Percentiles rank a stretch among this genome's conserved stretches.
Conservation (phyloP, 768 basidiomycete genomes). For the Gautieria morchelliformis region DNA sequence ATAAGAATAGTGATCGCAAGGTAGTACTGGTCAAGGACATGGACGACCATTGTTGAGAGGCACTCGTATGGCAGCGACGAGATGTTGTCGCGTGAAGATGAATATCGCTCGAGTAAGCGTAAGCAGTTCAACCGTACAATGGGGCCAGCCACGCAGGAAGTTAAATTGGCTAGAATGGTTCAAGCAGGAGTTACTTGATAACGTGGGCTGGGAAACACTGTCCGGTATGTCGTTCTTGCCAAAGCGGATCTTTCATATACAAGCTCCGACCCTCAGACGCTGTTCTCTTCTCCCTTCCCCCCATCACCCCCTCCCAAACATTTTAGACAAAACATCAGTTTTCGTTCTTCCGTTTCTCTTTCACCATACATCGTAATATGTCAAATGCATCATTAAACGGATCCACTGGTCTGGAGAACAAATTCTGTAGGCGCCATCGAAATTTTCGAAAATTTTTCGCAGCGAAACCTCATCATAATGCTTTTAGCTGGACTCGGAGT, state of each 20-base stretch:
- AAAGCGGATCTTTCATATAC: conserved; percentile 2
- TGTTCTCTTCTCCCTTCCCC: not conserved
- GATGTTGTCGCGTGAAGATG: too few species aligned
- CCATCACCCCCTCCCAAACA: not conserved
- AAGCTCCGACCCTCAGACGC: conserved; percentile 7
- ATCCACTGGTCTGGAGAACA: conserved; percentile 58
- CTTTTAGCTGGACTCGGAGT: conserved; percentile 63
- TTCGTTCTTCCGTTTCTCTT: conserved; percentile 7
- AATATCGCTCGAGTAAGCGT: too few species aligned
- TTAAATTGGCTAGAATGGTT: not conserved
- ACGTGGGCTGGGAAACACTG: not conserved
- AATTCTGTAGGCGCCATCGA: conserved; percentile 47
- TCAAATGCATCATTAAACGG: conserved; percentile 88
- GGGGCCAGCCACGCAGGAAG: too few species aligned
- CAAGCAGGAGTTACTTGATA: too few species aligned
- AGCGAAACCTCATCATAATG: not conserved
- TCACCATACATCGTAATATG: conserved; percentile 36
- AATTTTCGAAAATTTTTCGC: not conserved
- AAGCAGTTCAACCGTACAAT: too few species aligned
- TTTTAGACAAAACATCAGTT: conserved; percentile 8
- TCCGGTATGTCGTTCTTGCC: not conserved
- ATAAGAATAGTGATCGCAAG: conserved; percentile 40
- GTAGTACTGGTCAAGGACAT: conserved; percentile 42
- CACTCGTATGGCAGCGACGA: not conserved
- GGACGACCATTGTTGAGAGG: conserved; percentile 14